Conservation (phyloP, 2,329 filamentous ascomycete genomes). For the Clonostachys rhizophaga region DNA sequence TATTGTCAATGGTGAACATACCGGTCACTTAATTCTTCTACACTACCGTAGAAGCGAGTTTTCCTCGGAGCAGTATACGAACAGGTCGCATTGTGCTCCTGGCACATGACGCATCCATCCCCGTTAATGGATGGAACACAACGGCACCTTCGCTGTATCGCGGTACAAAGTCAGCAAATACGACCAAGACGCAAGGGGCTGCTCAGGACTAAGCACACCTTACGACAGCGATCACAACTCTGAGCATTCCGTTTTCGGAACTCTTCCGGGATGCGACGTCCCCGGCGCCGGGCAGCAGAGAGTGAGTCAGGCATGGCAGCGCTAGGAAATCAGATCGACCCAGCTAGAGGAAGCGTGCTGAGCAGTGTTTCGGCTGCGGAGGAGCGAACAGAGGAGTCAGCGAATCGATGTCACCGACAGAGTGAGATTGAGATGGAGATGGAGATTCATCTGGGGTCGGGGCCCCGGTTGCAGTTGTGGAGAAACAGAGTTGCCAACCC, state of each 20-base stretch:
- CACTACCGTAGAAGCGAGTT: conserved; percentile 28
- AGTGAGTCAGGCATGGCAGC: conserved; percentile 5
- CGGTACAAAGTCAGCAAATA: not conserved
- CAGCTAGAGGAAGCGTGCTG: not conserved
- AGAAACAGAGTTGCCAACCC: too few species aligned
- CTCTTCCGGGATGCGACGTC: conserved; percentile 24
- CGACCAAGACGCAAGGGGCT: not conserved
- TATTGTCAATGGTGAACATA: conserved; percentile 6
- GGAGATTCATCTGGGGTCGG: too few species aligned
- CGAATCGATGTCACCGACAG: not conserved
- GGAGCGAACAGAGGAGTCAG: not conserved
- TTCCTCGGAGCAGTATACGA: conserved; percentile 25
- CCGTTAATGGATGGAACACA: conserved; percentile 21
- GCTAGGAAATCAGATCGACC: too few species aligned
- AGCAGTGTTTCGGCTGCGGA: not conserved
- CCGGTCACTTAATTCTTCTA: conserved; percentile 28
- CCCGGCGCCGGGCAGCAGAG: conserved; percentile 16
- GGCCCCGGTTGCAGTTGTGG: too few species aligned
- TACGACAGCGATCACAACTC: conserved; percentile 27
- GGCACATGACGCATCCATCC: conserved; percentile 21
- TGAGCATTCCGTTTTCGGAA: conserved; percentile 25
- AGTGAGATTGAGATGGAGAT: not conserved
- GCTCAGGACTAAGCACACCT: conserved; percentile 11
- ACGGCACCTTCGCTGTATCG: conserved; percentile 22
- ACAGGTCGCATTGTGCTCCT: conserved; percentile 22